Conservation (phyloP, 2,329 filamentous ascomycete genomes). For the Pseudopithomyces chartarum region DNA sequence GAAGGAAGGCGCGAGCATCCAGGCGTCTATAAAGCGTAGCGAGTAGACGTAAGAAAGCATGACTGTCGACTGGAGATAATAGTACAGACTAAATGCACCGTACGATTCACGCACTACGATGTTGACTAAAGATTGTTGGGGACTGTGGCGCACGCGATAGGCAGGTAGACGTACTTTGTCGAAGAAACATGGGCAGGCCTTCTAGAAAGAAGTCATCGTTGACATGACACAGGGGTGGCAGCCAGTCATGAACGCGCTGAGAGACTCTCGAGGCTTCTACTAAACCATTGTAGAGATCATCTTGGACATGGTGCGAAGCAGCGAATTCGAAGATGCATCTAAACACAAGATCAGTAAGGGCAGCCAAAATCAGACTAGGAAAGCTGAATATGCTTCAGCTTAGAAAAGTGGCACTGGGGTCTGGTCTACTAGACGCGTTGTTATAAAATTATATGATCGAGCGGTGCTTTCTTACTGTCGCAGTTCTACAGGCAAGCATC, state of each 20-base stretch:
- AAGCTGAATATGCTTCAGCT: neutral
- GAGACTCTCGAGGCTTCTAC: slow-evolving; percentile 4
- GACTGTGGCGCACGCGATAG: neutral
- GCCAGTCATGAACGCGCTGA: slow-evolving; percentile 7
- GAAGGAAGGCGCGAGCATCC: neutral
- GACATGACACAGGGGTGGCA: slow-evolving; percentile 13
- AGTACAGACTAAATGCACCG: slow-evolving; percentile 7
- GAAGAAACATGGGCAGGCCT: slow-evolving; percentile 10
- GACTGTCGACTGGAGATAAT: slow-evolving; percentile 6
- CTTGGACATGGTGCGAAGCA: neutral
- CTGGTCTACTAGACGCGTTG: neutral
- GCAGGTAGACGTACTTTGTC: neutral
- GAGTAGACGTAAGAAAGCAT: slow-evolving; percentile 4
- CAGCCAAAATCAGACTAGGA: neutral
- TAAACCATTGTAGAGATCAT: neutral
- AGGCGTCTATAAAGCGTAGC: neutral
- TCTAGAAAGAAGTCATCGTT: slow-evolving; percentile 13
- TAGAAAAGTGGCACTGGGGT: too few species aligned
- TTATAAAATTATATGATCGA: neutral
- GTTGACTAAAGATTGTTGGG: neutral
- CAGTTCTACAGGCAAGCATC: slow-evolving; percentile 12
- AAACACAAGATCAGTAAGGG: neutral
- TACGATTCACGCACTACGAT: slow-evolving; percentile 5
- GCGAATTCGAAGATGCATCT: slow-evolving; percentile 8
- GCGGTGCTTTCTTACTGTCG: slow-evolving; percentile 8